Conservation (phyloP, 2,329 filamentous ascomycete species). For the Cryphonectria nitschkei region DNA sequence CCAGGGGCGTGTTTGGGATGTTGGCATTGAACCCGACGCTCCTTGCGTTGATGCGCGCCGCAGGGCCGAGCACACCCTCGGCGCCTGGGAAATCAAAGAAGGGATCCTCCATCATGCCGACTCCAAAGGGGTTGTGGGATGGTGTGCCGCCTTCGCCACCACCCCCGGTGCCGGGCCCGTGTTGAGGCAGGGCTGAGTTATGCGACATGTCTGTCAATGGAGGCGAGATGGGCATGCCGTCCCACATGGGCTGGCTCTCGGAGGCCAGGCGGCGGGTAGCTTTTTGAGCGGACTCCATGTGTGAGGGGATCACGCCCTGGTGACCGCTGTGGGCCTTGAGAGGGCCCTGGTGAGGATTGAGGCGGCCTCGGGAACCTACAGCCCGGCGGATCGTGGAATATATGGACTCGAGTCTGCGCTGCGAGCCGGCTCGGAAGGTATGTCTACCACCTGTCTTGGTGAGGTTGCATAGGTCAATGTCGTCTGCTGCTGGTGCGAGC, state of each 20-base stretch:
- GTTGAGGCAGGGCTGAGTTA: background rate
- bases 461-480: constrained; percentile 22
- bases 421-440: constrained; percentile 30
- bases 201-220: constrained; percentile 23
- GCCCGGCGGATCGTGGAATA: constrained; percentile 40
- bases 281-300: constrained; percentile 24
- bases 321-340: constrained; percentile 19
- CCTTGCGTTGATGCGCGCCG: constrained; percentile 22
- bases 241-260: constrained; percentile 20
- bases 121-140: constrained; percentile 29
- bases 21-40: constrained; percentile 20
- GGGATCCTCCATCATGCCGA: constrained; percentile 36
- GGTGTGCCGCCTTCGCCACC: background rate
- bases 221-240: constrained; percentile 28
- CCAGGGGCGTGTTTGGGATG: constrained; percentile 43
- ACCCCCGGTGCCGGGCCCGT: background rate
- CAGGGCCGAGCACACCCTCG: constrained; percentile 21
- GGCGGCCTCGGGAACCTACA: constrained; percentile 26
- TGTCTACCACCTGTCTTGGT: constrained; percentile 30
- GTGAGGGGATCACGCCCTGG: constrained; percentile 29
- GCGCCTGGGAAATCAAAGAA: constrained; percentile 32
- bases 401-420: constrained; percentile 36
- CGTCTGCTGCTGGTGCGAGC: constrained; percentile 13
- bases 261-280: constrained; percentile 17
- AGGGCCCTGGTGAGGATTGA: constrained; percentile 9